These are phyloP conservation scores for Capsicum rhomboideum DNA, from an alignment of 257 asterid species.

Conservation along the genomic window DNA sequence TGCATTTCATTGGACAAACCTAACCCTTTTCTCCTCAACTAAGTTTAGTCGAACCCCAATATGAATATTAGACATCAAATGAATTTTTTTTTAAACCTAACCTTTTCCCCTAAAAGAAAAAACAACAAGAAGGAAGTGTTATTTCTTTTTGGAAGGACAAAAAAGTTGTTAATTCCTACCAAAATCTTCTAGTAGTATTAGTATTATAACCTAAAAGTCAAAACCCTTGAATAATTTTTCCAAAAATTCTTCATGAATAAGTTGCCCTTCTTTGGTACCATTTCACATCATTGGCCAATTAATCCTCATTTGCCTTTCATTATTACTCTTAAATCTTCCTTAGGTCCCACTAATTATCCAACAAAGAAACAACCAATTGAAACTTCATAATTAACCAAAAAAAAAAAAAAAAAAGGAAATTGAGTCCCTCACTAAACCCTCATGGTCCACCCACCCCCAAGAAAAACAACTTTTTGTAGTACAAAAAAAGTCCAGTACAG, in stretches of 20 bases:
- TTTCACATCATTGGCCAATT: conserved; percentile 4
- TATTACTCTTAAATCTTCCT: not conserved
- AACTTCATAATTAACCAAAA: not conserved
- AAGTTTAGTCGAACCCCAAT: too few species aligned
- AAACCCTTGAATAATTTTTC: not conserved
- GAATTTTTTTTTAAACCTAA: too few species aligned
- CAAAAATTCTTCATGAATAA: too few species aligned
- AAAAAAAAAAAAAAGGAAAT: not conserved
- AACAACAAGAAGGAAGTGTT: too few species aligned
- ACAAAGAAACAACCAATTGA: not conserved
- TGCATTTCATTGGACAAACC: too few species aligned
- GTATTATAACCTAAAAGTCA: not conserved
- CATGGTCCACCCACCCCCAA: not conserved
- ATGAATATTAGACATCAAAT: too few species aligned
- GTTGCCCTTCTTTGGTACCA: not conserved
- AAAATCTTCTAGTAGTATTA: not conserved
- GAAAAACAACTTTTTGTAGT: conserved; percentile 17
- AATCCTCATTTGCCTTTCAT: not conserved
- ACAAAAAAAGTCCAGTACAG: conserved; percentile 33
- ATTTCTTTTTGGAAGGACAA: too few species aligned
- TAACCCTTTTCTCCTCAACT: too few species aligned
- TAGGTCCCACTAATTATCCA: not conserved
- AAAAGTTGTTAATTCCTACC: not conserved
- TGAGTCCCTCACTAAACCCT: not conserved
- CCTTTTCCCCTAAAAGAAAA: too few species aligned